phyloP scores from a whole-genome alignment of 2,329 filamentous ascomycete species.

The Biscogniauxia sp. region DNA sequence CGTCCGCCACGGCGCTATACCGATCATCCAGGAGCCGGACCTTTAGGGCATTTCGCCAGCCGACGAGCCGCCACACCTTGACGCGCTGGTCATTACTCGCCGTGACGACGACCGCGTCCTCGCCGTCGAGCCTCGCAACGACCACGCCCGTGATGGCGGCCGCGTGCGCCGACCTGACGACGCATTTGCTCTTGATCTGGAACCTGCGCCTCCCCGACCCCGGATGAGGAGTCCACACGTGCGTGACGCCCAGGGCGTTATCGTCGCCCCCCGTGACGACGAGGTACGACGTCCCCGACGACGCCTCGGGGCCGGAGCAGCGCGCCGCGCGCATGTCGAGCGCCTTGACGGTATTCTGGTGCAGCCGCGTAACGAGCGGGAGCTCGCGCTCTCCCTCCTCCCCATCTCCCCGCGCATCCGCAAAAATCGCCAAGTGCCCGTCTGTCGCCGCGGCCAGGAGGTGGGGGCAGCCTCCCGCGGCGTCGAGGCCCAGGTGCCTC shows the following conservation, averaged over 20 bases:
- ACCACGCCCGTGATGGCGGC: conserved; percentile 65
- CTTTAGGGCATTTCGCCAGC: conserved; percentile 17
- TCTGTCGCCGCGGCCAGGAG: conserved; percentile 77
- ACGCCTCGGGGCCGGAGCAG: conserved; percentile 14
- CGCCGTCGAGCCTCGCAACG: conserved; percentile 30
- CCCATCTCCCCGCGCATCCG: conserved; percentile 37
- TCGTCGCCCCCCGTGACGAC: conserved; percentile 85
- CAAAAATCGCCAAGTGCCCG: conserved; percentile 64
- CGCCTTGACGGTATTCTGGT: conserved; percentile 79
- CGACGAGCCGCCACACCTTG: conserved; percentile 48
- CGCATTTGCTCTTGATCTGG: conserved; percentile 19
- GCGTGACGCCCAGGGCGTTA: conserved; percentile 62
- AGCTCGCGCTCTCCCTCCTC: conserved; percentile 11
- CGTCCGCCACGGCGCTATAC: conserved; percentile 61
- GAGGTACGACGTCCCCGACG: conserved; percentile 37
- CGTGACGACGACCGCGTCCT: conserved; percentile 38
- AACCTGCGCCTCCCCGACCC: not conserved
- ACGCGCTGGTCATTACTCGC: conserved; percentile 62
- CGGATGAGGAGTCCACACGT: conserved; percentile 15
- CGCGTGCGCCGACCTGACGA: conserved; percentile 62
- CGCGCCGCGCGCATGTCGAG: conserved; percentile 41
- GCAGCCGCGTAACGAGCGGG: conserved; percentile 48
- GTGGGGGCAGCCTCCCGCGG: conserved; percentile 27
- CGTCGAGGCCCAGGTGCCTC: conserved; percentile 38
- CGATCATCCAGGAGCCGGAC: conserved; percentile 46